phyloP scores from a whole-genome alignment of 2,329 filamentous ascomycete genomes.

The Cladosporium sphaerospermum region DNA sequence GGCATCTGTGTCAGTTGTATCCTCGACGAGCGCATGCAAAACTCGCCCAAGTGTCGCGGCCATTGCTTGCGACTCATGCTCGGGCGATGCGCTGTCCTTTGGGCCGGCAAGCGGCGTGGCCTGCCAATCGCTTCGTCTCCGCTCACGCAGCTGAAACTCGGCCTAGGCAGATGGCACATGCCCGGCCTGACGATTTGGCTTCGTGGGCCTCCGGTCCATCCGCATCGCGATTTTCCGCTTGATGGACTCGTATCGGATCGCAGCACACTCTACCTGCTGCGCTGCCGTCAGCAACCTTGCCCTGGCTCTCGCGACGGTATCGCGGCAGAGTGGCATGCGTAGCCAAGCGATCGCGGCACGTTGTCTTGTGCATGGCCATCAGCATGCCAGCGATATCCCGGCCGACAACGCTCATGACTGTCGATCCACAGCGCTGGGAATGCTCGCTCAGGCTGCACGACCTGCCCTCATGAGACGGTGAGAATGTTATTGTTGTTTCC shows the following conservation, averaged over 20 bases:
- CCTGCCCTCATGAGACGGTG: not conserved
- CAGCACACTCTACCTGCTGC: not conserved
- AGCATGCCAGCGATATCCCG: constrained; percentile 10
- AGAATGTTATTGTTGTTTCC: not conserved
- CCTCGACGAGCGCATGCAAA: too few relatives aligned
- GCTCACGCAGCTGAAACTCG: constrained; percentile 12
- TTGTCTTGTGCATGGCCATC: constrained; percentile 11
- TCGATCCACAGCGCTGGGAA: constrained; percentile 8
- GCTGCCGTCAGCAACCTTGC: not conserved
- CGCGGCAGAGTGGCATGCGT: not conserved
- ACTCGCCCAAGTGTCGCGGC: not conserved
- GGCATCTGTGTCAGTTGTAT: too few relatives aligned
- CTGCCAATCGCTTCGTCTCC: constrained; percentile 10
- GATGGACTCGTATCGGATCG: not conserved
- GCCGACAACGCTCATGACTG: constrained; percentile 3
- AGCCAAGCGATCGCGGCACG: constrained; percentile 9
- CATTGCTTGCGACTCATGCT: not conserved
- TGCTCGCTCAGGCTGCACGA: not conserved
- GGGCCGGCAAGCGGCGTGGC: constrained; percentile 2
- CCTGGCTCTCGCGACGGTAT: not conserved
- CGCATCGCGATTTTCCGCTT: not conserved
- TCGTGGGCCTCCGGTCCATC: constrained; percentile 6
- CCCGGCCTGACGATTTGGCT: constrained; percentile 9
- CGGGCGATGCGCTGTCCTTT: constrained; percentile 4
- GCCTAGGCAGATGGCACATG: constrained; percentile 7